Percentiles rank a stretch among this genome's conserved stretches.
phyloP scores from a whole-genome alignment of 2,329 filamentous ascomycete genomes.

The Microcera coccophila region DNA sequence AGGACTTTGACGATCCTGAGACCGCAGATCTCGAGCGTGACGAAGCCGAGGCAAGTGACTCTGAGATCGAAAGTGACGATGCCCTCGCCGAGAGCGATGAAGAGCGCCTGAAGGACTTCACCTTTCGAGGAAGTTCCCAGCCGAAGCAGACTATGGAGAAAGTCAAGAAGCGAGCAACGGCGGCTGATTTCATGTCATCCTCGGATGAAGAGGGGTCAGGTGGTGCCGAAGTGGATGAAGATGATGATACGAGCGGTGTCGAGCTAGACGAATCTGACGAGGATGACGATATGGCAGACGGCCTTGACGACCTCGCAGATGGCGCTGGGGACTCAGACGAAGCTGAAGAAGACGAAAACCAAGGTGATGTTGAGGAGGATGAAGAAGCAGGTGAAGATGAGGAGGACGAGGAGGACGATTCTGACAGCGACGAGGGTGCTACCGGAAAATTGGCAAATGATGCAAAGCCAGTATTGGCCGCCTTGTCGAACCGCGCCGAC shows the following conservation, averaged over 20 bases:
- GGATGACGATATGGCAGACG: constrained; percentile 30
- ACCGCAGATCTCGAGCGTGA: constrained; percentile 52
- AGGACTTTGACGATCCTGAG: constrained; percentile 56
- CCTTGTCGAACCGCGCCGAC: constrained; percentile 47
- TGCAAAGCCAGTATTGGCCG: constrained; percentile 33
- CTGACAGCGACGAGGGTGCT: constrained; percentile 25
- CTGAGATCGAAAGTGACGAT: constrained; percentile 61
- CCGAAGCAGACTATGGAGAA: constrained; percentile 37
- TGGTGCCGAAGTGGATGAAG: constrained; percentile 32
- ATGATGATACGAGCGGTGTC: constrained; percentile 26
- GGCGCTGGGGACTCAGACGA: constrained; percentile 36
- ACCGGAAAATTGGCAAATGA: constrained; percentile 24
- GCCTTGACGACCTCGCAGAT: constrained; percentile 29
- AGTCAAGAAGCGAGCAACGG: constrained; percentile 43
- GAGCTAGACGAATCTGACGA: constrained; percentile 35
- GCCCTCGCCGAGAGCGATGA: constrained; percentile 83
- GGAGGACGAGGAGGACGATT: constrained; percentile 33
- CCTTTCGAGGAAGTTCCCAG: constrained; percentile 57
- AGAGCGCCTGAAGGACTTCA: constrained; percentile 73
- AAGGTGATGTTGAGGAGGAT: constrained; percentile 32
- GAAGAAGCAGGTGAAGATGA: constrained; percentile 38
- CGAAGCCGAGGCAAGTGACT: constrained; percentile 47
- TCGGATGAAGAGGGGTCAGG: constrained; percentile 38
- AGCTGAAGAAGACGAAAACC: constrained; percentile 35
- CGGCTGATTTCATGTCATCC: constrained; percentile 55